phyloP scores from a whole-genome alignment of 768 basidiomycete species.

The Podaxis mareebaensis region DNA sequence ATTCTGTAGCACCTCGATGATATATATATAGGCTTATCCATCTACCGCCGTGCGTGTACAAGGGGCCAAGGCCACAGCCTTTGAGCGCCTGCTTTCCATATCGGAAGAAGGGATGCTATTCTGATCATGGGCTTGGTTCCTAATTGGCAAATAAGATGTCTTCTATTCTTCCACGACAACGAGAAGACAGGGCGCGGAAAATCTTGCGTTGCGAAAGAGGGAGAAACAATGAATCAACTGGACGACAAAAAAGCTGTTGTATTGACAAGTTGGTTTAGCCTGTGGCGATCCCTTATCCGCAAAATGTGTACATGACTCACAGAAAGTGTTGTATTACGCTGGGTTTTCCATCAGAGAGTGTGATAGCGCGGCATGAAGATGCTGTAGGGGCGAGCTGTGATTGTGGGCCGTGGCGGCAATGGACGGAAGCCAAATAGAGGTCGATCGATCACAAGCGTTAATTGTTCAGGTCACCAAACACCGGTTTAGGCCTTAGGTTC shows the following conservation, averaged over 20 bases:
- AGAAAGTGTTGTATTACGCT: no score
- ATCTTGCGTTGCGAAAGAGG: background rate
- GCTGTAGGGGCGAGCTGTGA: no score
- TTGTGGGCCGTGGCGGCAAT: no score
- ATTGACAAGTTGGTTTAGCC: no score
- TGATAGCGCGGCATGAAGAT: no score
- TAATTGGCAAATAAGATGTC: background rate
- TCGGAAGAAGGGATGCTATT: background rate
- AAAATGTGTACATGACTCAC: no score
- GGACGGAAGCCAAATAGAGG: no score
- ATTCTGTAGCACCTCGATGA: background rate
- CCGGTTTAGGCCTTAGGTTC: no score
- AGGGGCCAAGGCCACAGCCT: conserved; percentile 5
- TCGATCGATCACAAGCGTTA: no score
- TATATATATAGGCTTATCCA: conserved; percentile 7
- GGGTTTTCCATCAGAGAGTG: no score
- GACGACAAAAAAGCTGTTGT: background rate
- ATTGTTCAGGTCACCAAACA: no score
- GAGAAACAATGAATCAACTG: background rate
- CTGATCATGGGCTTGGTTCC: background rate
- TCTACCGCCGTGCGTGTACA: background rate
- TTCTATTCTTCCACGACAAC: background rate
- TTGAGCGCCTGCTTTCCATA: conserved; percentile 2
- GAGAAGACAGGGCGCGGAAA: background rate
- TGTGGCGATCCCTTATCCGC: no score